These are phyloP conservation scores for Ostreobium quekettii DNA, from an alignment of 139 green algal genomes.

Conservation along the genomic window DNA sequence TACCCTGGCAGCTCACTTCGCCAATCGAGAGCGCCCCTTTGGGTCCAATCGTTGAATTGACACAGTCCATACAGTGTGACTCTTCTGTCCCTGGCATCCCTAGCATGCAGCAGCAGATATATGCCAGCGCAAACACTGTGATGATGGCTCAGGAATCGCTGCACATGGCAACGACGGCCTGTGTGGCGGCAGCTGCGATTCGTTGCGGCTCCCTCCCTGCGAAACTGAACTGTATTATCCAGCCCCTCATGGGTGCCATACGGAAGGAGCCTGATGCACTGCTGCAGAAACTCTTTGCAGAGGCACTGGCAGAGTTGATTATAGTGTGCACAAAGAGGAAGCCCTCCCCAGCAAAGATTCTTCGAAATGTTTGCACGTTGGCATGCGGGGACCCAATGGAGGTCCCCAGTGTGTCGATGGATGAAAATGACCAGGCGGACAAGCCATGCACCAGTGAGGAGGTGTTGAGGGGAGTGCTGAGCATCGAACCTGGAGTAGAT, in stretches of 20 bases:
- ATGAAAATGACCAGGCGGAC: slow-evolving; percentile 11
- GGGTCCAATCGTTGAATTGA: too few species aligned
- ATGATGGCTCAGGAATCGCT: slow-evolving; percentile 42
- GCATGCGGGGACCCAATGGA: slow-evolving; percentile 49
- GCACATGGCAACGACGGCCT: slow-evolving; percentile 33
- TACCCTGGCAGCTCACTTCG: too few species aligned
- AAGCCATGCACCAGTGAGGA: neutral
- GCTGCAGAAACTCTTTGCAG: slow-evolving; percentile 43
- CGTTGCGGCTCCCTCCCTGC: slow-evolving; percentile 45
- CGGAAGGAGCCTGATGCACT: slow-evolving; percentile 54
- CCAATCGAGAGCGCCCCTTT: too few species aligned
- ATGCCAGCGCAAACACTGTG: slow-evolving; percentile 3
- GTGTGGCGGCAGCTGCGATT: slow-evolving; percentile 53
- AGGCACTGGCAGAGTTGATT: slow-evolving; percentile 66
- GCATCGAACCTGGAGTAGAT: neutral
- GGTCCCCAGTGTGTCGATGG: slow-evolving; percentile 28
- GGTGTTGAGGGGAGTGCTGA: neutral
- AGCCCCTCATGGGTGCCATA: slow-evolving; percentile 81
- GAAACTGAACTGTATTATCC: slow-evolving; percentile 89
- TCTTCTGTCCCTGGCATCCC: neutral
- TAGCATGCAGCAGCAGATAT: slow-evolving; percentile 9
- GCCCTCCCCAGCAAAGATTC: slow-evolving; percentile 80
- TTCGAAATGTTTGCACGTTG: slow-evolving; percentile 74
- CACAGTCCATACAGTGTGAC: neutral
- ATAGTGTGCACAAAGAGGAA: slow-evolving; percentile 39